Percentiles rank a stretch among this genome's conserved stretches.
These are phyloP conservation scores for Grosmannia serpens DNA, from an alignment of 2,329 filamentous ascomycete genomes.

Conservation along the genomic window DNA sequence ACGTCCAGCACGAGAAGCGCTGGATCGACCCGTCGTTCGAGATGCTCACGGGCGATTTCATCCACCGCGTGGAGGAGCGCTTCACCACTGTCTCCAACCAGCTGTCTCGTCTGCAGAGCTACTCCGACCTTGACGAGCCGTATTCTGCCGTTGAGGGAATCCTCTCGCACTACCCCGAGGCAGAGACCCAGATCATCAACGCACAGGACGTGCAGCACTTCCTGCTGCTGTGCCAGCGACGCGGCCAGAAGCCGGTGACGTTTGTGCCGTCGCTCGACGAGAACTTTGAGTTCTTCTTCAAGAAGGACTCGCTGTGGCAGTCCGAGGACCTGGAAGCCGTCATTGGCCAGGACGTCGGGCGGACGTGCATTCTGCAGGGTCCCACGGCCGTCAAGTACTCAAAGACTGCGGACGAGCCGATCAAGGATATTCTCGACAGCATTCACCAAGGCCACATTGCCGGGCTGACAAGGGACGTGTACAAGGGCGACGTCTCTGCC, in stretches of 20 bases:
- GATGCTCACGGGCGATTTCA: conserved; percentile 84
- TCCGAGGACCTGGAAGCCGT: conserved; percentile 95
- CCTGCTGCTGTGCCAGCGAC: conserved; percentile 80
- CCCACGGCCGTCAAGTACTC: conserved; percentile 88
- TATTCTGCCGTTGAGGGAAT: conserved; percentile 69
- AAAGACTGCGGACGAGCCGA: conserved; percentile 79
- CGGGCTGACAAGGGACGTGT: conserved; percentile 66
- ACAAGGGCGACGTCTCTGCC: conserved; percentile 57
- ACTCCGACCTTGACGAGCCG: conserved; percentile 75
- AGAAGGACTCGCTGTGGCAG: conserved; percentile 99
- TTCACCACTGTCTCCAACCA: conserved; percentile 66
- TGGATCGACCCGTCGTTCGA: conserved; percentile 85
- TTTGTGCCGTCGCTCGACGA: conserved; percentile 94
- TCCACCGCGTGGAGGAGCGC: conserved; percentile 91
- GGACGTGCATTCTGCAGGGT: conserved; percentile 92
- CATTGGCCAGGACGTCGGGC: conserved; percentile 87
- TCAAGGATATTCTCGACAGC: conserved; percentile 86
- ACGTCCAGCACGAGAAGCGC: conserved; percentile 77
- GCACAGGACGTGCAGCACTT: conserved; percentile 98
- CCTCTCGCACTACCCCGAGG: conserved; percentile 72
- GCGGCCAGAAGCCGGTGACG: conserved; percentile 88
- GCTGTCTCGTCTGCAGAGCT: conserved; percentile 78
- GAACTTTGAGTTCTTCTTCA: conserved; percentile 99
- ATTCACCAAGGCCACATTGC: conserved; percentile 85
- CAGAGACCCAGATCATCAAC: conserved; percentile 85